Base-by-base conservation (phyloP, 192 early-diverging fungal species). In the Gigaspora rosea region DNA sequence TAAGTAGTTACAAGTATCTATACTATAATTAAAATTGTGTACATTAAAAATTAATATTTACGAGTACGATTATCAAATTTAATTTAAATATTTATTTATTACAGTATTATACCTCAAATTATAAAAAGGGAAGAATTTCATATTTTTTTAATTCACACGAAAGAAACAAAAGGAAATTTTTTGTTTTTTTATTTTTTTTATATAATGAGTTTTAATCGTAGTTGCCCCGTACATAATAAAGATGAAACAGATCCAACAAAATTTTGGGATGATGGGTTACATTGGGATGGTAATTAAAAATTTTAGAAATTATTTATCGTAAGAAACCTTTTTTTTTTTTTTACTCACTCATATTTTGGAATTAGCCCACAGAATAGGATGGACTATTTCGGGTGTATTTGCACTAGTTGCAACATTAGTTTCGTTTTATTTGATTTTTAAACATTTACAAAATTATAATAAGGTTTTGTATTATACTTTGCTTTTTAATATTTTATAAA, bases 311-410 rank as follows among this genome's bases (percentile, higher is more conserved):
- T 54, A 18, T 54, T 18, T 16, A 54, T 54, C 9, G 11, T 54
- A 11, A 12, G 9, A 16, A 54, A 2, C 2, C 9, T 12, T 54
- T 54, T 4, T 16, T 54, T 18, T 54, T 54, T 18, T 11, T 13
- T 51, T 51, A 51, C 50, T 51, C 13, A 51, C 52, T 80, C n/a
- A 80, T 27, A 1, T 66, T 83, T 10, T 78, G 41, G 7, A 41
- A 41, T 41, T 73, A 80, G 86, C 86, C 6, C 88, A 90, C 77
- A 84, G 86, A 61, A 83, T 91, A 63, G 90, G 90, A 12, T 91
- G 90, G 90, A 82, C 82, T 58, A 70, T 91, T 33, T 80, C 87
- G 10, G 88, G 87, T 48, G 27, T 80, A 20, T 88, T 84, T 80
- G 85, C 88, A 0, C 75, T 91, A 27, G 79, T 80, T 4, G 85